Evolutionary conservation across 805 yeast genomes (phyloP).

Genomic region (Zygosaccharomyces bisporus): DNA sequence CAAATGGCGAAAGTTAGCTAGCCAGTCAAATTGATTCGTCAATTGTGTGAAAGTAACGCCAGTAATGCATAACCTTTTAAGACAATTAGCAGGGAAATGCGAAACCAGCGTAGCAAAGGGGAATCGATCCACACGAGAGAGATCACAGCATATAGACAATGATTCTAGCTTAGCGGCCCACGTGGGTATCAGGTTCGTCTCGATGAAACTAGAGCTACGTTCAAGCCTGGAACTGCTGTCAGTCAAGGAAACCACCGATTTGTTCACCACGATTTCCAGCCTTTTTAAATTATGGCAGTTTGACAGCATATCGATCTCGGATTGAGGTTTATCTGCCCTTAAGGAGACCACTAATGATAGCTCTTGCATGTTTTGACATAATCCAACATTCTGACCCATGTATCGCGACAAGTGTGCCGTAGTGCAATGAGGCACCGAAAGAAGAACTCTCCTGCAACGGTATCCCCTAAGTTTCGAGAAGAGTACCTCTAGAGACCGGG

Average conservation of each 20-base stretch:
- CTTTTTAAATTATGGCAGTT: conserved; percentile 19
- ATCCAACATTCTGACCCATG: conserved; percentile 9
- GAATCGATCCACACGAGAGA: conserved; percentile 18
- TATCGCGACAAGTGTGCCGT: conserved; percentile 18
- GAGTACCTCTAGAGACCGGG: conserved; percentile 17
- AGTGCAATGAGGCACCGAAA: conserved; percentile 23
- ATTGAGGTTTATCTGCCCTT: conserved; percentile 22
- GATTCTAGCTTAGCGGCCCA: conserved; percentile 23
- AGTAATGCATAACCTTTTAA: conserved; percentile 20
- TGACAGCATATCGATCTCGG: conserved; percentile 19
- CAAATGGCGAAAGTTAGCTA: conserved; percentile 20
- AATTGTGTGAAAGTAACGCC: conserved; percentile 20
- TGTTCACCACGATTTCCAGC: conserved; percentile 22
- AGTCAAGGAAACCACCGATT: conserved; percentile 16
- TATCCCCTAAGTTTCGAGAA: conserved; percentile 15
- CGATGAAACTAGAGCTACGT: conserved; percentile 8
- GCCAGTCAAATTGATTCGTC: conserved; percentile 23
- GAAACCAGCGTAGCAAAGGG: conserved; percentile 18
- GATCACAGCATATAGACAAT: conserved; percentile 25
- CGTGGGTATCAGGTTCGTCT: conserved; percentile 3
- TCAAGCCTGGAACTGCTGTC: conserved; percentile 5
- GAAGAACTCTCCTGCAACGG: conserved; percentile 15
- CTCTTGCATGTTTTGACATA: conserved; percentile 15
- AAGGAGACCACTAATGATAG: conserved; percentile 21
- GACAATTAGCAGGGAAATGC: conserved; percentile 8